These are phyloP conservation scores for Tulasnella sp. DNA, from an alignment of 768 basidiomycete species.

Conservation along the genomic window DNA sequence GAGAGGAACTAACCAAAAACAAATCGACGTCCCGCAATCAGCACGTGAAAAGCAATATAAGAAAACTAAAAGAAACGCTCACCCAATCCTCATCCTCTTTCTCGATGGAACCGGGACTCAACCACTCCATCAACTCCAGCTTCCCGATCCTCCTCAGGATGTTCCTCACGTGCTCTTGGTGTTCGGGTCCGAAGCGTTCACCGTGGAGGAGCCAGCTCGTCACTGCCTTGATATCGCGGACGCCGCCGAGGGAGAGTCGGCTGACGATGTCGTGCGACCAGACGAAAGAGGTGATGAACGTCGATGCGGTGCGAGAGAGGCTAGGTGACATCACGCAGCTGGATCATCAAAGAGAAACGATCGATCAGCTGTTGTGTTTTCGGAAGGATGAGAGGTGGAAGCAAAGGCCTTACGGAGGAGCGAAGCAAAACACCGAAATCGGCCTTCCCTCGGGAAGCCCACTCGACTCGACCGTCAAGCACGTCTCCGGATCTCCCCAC, in stretches of 20 bases:
- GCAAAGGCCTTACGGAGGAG: slow-evolving; percentile 49
- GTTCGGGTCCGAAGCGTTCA: slow-evolving; percentile 27
- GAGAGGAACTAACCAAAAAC: slow-evolving; percentile 50
- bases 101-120: neutral
- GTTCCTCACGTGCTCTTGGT: slow-evolving; percentile 16
- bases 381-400: neutral
- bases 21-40: neutral
- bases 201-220: slow-evolving; percentile 74
- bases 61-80: neutral
- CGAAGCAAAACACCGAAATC: slow-evolving; percentile 68
- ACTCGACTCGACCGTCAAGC: slow-evolving; percentile 48
- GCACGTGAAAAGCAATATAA: neutral
- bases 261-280: slow-evolving; percentile 77
- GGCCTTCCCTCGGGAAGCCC: slow-evolving; percentile 44
- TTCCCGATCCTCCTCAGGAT: slow-evolving; percentile 16
- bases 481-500: slow-evolving; percentile 77
- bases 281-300: slow-evolving; percentile 64
- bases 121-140: slow-evolving; percentile 10
- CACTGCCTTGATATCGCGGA: slow-evolving; percentile 63
- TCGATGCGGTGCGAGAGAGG: slow-evolving; percentile 46
- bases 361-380: neutral
- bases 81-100: slow-evolving; percentile 22
- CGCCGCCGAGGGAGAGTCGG: slow-evolving; percentile 62
- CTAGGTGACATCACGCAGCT: slow-evolving; percentile 53
- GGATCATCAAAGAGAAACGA: neutral